These are phyloP conservation scores for Stagonosporopsis vannaccii DNA, from an alignment of 2,329 filamentous ascomycete species.

Conservation along the genomic window DNA sequence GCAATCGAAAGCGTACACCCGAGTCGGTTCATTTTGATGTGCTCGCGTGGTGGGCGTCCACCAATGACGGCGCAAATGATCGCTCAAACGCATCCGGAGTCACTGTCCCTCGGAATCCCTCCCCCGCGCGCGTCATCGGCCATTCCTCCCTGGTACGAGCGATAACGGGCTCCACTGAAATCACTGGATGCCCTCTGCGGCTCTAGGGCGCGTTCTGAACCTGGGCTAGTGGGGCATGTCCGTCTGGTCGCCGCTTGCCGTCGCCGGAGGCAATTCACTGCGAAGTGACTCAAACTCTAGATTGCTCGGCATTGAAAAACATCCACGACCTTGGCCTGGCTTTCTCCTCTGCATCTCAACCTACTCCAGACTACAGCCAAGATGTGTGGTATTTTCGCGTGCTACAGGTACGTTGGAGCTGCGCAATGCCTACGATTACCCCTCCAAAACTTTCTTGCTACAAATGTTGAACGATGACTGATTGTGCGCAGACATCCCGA, in stretches of 20 bases:
- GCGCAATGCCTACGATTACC: constrained; percentile 31
- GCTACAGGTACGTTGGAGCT: constrained; percentile 71
- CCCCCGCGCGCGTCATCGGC: constrained; percentile 22
- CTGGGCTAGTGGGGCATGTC: constrained; percentile 33
- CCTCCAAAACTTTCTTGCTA: constrained; percentile 23
- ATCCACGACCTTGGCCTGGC: constrained; percentile 8
- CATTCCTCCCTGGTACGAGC: constrained; percentile 22
- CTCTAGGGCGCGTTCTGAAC: constrained; percentile 23
- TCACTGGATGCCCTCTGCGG: constrained; percentile 21
- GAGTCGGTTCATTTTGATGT: neutral
- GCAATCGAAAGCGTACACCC: neutral
- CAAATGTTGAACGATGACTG: constrained; percentile 35
- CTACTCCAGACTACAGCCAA: constrained; percentile 49
- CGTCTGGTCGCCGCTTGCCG: constrained; percentile 22
- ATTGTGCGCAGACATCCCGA: constrained; percentile 74
- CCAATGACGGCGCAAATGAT: constrained; percentile 12
- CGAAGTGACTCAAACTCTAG: constrained; percentile 33
- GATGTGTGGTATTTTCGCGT: constrained; percentile 98
- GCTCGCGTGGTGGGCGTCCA: constrained; percentile 2
- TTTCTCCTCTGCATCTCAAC: constrained; percentile 11
- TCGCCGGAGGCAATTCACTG: constrained; percentile 33
- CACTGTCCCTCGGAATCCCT: constrained; percentile 5
- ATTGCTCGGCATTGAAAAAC: constrained; percentile 20
- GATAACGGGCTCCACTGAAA: constrained; percentile 22
- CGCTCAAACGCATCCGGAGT: neutral